Evolutionary conservation across 371 early-diverging fungal species (phyloP), one percentile per base, ranked within the genome.

Genomic region (Rhizopus microsporus): DNA sequence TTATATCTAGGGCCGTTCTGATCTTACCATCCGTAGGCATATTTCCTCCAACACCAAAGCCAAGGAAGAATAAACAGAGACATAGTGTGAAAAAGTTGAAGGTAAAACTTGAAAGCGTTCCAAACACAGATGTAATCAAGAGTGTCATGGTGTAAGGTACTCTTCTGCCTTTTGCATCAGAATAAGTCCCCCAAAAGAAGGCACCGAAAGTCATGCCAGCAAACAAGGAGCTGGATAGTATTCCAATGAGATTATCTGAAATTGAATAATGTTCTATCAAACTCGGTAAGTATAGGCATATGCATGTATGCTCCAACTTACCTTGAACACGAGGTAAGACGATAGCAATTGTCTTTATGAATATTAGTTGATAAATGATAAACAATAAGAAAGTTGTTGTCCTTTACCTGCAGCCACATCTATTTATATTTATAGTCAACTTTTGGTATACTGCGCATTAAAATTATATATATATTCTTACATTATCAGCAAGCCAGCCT

Each of bases 401-500:
- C 30, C 13, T 46, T 57, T 75, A 86, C 86, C 80, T 86, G 86
- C 38, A 86, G 69, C 86, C 86, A 86, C 84, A 86, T 84, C 86
- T 86, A 77, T 29, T 34, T 55, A 23, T 23, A 23, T 23, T 23
- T 23, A 23, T 23, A 2, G 23, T 23, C 23, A 23, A 23, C 50
- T 31, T 35, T 30, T 29, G 32, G 45, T 35, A 31, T 7, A 55
- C 37, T n/a, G 1, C 8, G 15, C 8, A 13, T 39, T n/a, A n/a
- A n/a, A n/a, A n/a, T n/a, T 39, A 39, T 13, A 39, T 32, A n/a
- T 17, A 30, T 34, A 8, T 45, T 44, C 76, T 75, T 85, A 90
- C 88, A 78, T 93, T 93, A 68, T 92, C 94, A 2, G 92, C 91
- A 38, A 91, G 74, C 93, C 92, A 93, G 1, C 92, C 93, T 45